Conservation (phyloP, 2,329 filamentous ascomycete species). For the Blumeria graminis region DNA sequence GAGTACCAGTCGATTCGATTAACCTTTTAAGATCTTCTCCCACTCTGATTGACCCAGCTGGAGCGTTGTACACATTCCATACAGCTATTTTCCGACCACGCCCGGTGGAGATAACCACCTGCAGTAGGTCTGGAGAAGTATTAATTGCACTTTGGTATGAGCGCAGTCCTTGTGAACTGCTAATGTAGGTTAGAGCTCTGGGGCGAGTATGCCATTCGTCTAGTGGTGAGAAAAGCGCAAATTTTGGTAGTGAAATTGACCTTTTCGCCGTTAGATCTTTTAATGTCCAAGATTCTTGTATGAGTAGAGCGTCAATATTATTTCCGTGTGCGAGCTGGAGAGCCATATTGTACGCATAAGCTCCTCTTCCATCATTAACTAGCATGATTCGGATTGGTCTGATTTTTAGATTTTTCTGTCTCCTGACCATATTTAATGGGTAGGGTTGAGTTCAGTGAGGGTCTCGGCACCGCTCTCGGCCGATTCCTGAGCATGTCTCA, state of each 20-base stretch:
- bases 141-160: background rate
- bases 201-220: constrained; percentile 1
- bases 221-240: background rate
- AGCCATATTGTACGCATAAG: background rate
- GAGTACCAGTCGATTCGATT: background rate
- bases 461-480: background rate
- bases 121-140: background rate
- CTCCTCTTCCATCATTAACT: background rate
- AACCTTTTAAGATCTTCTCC: background rate
- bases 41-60: background rate
- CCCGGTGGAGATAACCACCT: background rate
- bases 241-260: background rate
- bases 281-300: background rate
- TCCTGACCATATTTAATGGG: background rate
- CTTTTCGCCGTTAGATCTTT: background rate
- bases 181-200: background rate
- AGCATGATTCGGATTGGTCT: background rate
- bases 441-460: background rate
- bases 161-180: background rate
- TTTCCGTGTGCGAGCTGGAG: background rate
- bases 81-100: background rate
- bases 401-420: background rate
- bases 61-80: background rate
- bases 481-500: background rate
- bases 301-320: background rate